A percentile compares a stretch with the other conserved stretches of the same genome.
These are phyloP conservation scores for Fonsecaea pugnacius DNA, from an alignment of 2,329 filamentous ascomycete genomes.

Conservation along the genomic window DNA sequence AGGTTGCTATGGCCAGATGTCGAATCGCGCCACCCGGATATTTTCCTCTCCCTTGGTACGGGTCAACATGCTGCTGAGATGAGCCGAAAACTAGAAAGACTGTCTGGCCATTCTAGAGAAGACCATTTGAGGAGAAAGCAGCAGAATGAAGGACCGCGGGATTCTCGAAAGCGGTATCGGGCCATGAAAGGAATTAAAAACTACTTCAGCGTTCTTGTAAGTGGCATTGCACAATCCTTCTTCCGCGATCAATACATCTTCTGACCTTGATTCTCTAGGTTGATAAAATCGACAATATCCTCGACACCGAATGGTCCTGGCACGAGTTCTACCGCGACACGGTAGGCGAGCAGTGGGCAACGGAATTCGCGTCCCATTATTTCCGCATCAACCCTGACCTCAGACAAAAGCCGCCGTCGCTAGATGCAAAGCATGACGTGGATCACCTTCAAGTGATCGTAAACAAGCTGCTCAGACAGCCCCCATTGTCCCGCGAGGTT, in stretches of 20 bases:
- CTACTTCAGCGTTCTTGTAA: not conserved
- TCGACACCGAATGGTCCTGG: constrained; percentile 3
- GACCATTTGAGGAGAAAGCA: not conserved
- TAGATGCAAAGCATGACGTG: not conserved
- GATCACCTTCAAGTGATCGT: not conserved
- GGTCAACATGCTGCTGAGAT: not conserved
- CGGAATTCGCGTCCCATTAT: constrained; percentile 1
- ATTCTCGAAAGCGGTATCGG: not conserved
- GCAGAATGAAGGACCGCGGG: not conserved
- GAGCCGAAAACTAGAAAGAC: not conserved
- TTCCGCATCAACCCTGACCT: constrained; percentile 4
- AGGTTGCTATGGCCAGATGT: constrained; percentile 2
- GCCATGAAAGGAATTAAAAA: constrained; percentile 1
- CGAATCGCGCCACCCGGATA: not conserved
- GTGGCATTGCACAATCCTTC: not conserved
- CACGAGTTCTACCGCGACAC: constrained; percentile 2
- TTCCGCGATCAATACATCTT: not conserved
- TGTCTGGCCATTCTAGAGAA: not conserved
- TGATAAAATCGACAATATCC: constrained; percentile 1
- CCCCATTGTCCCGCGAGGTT: not conserved
- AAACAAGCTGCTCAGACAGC: not conserved
- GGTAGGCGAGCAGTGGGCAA: not conserved
- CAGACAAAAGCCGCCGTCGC: not conserved
- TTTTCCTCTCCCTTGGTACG: not conserved
- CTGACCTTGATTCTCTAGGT: not conserved